These are phyloP conservation scores for Syzygium aromaticum DNA, from an alignment of 345 rosid species.

Conservation along the genomic window DNA sequence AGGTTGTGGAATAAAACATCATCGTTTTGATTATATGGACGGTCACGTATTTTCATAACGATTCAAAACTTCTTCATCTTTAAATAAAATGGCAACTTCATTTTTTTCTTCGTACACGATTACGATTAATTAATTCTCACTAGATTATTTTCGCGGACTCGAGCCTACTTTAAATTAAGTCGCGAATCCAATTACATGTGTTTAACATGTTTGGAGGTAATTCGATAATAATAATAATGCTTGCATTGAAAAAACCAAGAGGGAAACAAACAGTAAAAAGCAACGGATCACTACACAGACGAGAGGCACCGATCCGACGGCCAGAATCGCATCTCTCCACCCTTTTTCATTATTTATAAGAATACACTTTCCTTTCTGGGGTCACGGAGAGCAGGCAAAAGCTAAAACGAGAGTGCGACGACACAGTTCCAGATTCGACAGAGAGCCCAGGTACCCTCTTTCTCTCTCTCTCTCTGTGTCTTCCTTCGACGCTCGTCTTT, in stretches of 20 bases:
- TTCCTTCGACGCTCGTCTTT: not conserved
- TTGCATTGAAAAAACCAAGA: no score
- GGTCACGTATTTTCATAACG: not conserved
- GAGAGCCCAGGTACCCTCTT: conserved; percentile 44
- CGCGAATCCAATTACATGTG: not conserved
- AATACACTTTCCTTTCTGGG: not conserved
- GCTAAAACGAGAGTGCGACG: conserved; percentile 27
- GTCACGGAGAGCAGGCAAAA: not conserved
- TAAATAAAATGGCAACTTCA: rapidly evolving
- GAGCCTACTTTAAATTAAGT: not conserved
- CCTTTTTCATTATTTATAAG: not conserved
- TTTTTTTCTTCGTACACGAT: rapidly evolving
- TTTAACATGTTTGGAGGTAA: not conserved
- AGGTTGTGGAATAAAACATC: rapidly evolving
- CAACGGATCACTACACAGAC: no score
- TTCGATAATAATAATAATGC: not conserved
- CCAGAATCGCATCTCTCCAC: no score
- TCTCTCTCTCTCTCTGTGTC: not conserved
- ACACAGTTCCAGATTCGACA: conserved; percentile 39
- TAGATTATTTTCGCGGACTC: not conserved
- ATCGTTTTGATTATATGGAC: rapidly evolving
- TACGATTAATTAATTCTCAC: rapidly evolving
- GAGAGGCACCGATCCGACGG: no score
- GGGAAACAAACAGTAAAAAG: no score
- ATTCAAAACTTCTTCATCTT: rapidly evolving